These are phyloP conservation scores for Colletotrichum gigasporum DNA, from an alignment of 2,329 filamentous ascomycete species.

Conservation along the genomic window DNA sequence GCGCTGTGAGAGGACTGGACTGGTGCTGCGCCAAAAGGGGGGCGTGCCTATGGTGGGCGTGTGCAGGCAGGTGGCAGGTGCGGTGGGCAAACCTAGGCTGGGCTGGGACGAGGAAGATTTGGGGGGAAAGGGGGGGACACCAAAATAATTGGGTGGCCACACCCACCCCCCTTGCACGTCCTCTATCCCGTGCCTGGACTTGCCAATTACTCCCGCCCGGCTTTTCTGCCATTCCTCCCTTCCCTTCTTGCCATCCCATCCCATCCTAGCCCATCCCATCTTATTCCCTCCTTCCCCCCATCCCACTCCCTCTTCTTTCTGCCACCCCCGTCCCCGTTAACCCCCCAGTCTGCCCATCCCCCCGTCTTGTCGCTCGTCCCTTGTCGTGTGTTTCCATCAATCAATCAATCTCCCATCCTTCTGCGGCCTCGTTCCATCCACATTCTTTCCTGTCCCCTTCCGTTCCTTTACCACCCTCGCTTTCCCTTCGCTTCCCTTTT, in stretches of 20 bases:
- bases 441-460: constrained; percentile 34
- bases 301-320: constrained; percentile 4
- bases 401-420: constrained; percentile 35
- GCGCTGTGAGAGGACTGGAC: no score
- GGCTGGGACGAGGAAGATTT: not conserved
- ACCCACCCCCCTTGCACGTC: not conserved
- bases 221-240: constrained; percentile 19
- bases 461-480: constrained; percentile 34
- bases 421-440: constrained; percentile 30
- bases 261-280: constrained; percentile 24
- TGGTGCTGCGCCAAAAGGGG: not conserved
- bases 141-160: not conserved
- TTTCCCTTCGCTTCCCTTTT: constrained; percentile 27
- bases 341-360: constrained; percentile 10
- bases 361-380: constrained; percentile 16
- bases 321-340: constrained; percentile 18
- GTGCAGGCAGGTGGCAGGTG: not conserved
- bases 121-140: not conserved
- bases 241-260: not conserved
- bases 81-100: not conserved
- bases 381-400: constrained; percentile 35
- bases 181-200: constrained; percentile 11
- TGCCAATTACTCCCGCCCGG: constrained; percentile 15
- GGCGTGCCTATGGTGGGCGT: not conserved
- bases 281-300: constrained; percentile 3